Conservation (phyloP, 1,284 basidiomycete genomes). For the Limonomyces culmigenus region DNA sequence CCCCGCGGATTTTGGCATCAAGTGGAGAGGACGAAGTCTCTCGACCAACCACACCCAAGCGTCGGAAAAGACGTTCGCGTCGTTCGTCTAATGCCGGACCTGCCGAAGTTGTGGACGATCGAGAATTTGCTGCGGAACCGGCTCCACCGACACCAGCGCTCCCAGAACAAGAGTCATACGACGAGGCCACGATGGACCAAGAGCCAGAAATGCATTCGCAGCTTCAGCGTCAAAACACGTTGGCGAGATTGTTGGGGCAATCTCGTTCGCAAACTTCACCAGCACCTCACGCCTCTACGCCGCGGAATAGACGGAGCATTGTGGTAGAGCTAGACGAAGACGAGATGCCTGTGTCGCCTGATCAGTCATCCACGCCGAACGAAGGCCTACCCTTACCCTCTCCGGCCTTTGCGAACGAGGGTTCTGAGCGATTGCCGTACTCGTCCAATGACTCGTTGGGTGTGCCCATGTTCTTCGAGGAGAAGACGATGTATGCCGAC, state of each 20-base stretch:
- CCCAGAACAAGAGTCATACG: too few species aligned
- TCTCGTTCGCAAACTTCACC: too few species aligned
- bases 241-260: too few species aligned
- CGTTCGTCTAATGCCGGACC: constrained; percentile 19
- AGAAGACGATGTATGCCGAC: constrained; percentile 29
- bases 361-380: too few species aligned
- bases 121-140: constrained; percentile 39
- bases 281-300: too few species aligned
- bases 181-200: too few species aligned
- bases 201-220: too few species aligned
- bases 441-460: constrained; percentile 25
- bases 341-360: too few species aligned
- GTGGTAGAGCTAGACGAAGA: constrained; percentile 57
- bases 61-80: constrained; percentile 36
- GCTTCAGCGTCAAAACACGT: too few species aligned
- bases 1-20: constrained; percentile 3
- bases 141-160: too few species aligned
- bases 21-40: background rate
- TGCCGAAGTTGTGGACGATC: constrained; percentile 37
- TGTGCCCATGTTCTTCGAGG: constrained; percentile 30
- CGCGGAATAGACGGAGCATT: constrained; percentile 41
- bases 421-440: constrained; percentile 32
- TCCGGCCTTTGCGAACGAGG: too few species aligned
- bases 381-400: too few species aligned
- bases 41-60: constrained; percentile 11